phyloP scores from a whole-genome alignment of 345 rosid genomes.

The Boechera divaricarpa region DNA sequence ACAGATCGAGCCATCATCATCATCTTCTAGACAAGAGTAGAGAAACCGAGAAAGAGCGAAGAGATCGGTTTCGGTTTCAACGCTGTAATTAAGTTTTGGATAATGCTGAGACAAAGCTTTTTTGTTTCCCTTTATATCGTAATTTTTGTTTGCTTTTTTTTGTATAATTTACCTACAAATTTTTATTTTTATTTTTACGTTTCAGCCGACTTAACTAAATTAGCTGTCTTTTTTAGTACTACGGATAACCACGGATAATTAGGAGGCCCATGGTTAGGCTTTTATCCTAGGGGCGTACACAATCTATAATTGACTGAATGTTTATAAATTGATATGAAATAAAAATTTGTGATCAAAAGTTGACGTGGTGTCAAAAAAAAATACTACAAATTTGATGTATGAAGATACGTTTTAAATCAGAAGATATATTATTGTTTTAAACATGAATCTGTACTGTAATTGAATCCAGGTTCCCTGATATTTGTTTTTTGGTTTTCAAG shows the following conservation, averaged over 20 bases:
- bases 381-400: no score
- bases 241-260: neutral
- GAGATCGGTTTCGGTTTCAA: constrained; percentile 18
- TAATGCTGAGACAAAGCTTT: constrained; percentile 1
- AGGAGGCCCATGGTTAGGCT: neutral
- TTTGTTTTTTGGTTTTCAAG: no score
- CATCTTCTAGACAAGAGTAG: neutral
- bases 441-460: no score
- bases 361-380: no score
- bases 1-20: constrained; percentile 43
- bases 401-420: neutral
- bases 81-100: constrained; percentile 31
- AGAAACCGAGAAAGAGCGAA: neutral
- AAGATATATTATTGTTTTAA: no score
- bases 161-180: neutral
- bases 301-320: no score
- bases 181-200: neutral
- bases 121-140: neutral
- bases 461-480: no score
- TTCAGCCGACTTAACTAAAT: constrained; percentile 2
- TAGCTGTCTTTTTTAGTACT: neutral
- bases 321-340: no score
- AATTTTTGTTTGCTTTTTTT: neutral
- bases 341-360: no score
- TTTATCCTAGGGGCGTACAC: neutral